Evolutionary conservation across 163 green algal species (phyloP), one percentile per base, ranked within the genome.

Genomic region (Picocystis sp.): DNA sequence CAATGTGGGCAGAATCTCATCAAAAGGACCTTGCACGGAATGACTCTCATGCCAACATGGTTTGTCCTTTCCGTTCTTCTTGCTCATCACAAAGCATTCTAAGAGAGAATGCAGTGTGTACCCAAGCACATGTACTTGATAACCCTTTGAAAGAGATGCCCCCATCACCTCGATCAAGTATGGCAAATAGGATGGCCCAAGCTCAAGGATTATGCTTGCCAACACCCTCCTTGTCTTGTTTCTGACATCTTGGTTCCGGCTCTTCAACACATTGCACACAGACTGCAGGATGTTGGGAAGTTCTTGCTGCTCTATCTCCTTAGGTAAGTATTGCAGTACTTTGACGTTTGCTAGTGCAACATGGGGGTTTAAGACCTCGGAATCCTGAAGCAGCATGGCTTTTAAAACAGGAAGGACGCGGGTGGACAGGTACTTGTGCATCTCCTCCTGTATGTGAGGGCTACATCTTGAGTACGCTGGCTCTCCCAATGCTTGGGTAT

Each of bases 281-380:
- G 50, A 63, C 65, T 92, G 80, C 53, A 93, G 75, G 22, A 75
- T 62, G 25, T 67, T 64, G 1, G 84, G 84, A 59, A 94, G 76
- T 60, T 85, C 74, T 3, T 53, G 43, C 2, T 67, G 52, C 60
- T 82, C 67, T 9, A 69, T 71, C n/a, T 65, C 61, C 22, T 60
- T 44, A 9, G 86, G 86, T 55, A 96, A 74, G 51, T 86, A 63
- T 34, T 62, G 54, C 46, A 94, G 67, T 45, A 92, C 59, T 61
- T 89, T 88, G 21, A 92, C 78, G 2, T 94, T 47, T 5, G 86
- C 86, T 50, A 93, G 58, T 2, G 81, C 84, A 43, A 94, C 81
- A 14, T 79, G 77, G 12, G 82, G 67, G 2, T 82, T 60, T 25
- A 85, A 76, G 2, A 57, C 63, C 60, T 81, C 60, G 17, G 54